phyloP scores from a whole-genome alignment of 2,329 filamentous ascomycete species.

The Trichophyton simii region DNA sequence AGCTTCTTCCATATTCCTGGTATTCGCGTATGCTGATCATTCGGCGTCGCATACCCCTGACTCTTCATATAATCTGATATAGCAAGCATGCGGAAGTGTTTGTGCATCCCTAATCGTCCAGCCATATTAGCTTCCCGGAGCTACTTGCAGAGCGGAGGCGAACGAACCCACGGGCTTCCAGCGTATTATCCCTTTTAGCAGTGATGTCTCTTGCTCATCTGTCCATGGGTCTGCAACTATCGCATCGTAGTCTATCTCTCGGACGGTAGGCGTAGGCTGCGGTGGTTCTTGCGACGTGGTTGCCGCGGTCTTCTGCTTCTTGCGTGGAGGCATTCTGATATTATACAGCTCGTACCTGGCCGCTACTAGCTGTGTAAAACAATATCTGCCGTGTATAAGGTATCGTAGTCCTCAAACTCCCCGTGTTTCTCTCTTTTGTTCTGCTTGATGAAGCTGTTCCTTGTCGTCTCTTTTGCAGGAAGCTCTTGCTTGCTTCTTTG shows the following conservation, averaged over 20 bases:
- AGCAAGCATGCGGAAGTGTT: constrained; percentile 82
- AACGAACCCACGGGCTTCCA: constrained; percentile 85
- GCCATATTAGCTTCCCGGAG: not conserved
- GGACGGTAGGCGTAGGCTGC: constrained; percentile 11
- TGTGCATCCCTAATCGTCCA: constrained; percentile 59
- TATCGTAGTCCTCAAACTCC: not conserved
- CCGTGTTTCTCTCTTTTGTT: not conserved
- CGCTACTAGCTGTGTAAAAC: not conserved
- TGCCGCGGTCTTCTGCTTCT: constrained; percentile 45
- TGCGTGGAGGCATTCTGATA: constrained; percentile 39
- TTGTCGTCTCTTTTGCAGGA: not conserved
- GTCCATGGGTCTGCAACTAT: constrained; percentile 68
- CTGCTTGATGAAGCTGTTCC: not conserved
- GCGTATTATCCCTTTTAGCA: constrained; percentile 83
- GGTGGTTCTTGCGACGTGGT: constrained; percentile 8
- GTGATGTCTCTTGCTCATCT: constrained; percentile 82
- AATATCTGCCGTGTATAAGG: no score
- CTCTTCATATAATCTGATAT: constrained; percentile 69
- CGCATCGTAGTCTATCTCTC: constrained; percentile 32
- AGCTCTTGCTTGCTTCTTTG: not conserved
- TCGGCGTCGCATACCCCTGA: constrained; percentile 60
- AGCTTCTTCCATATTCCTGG: constrained; percentile 88
- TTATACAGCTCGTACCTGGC: not conserved
- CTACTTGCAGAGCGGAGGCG: not conserved
- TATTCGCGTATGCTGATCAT: constrained; percentile 65